These are phyloP conservation scores for Pyrus bretschneideri DNA, from an alignment of 306 rosid genomes.

Conservation along the genomic window DNA sequence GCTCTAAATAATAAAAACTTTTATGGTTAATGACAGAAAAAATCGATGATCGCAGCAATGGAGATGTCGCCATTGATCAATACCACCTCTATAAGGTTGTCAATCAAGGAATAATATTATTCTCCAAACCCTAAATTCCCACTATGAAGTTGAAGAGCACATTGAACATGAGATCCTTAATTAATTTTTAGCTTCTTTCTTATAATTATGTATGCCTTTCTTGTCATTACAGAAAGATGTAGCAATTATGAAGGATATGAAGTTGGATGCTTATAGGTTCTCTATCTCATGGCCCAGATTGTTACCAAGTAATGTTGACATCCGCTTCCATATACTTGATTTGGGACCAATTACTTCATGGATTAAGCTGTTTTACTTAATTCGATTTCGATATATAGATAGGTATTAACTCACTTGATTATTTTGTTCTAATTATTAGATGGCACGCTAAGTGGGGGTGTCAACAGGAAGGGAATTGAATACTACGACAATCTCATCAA, in stretches of 20 bases:
- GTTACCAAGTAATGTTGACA: constrained; percentile 43
- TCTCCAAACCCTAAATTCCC: too few species aligned
- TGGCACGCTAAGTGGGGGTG: constrained; percentile 48
- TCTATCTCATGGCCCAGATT: constrained; percentile 73
- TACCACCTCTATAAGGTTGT: constrained; percentile 17
- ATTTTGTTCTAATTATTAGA: constrained; percentile 10
- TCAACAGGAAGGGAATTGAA: constrained; percentile 41
- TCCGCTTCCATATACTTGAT: background rate
- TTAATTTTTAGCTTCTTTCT: background rate
- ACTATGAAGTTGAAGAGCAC: too few species aligned
- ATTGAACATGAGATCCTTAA: background rate
- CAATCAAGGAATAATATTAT: background rate
- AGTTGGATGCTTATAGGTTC: constrained; percentile 55
- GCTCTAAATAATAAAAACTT: too few species aligned
- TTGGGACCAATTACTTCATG: background rate
- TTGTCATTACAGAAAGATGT: constrained; percentile 44
- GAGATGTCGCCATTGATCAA: constrained; percentile 22
- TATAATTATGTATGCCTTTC: background rate
- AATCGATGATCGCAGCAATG: constrained; percentile 1
- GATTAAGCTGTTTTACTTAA: background rate
- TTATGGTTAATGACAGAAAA: background rate
- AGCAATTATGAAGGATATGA: constrained; percentile 44
- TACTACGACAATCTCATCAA: constrained; percentile 54
- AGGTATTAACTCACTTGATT: background rate
- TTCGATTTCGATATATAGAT: background rate